Percentiles rank a stretch among this genome's conserved stretches.
phyloP scores from a whole-genome alignment of 2,329 filamentous ascomycete species.

The Gremmenia infestans region DNA sequence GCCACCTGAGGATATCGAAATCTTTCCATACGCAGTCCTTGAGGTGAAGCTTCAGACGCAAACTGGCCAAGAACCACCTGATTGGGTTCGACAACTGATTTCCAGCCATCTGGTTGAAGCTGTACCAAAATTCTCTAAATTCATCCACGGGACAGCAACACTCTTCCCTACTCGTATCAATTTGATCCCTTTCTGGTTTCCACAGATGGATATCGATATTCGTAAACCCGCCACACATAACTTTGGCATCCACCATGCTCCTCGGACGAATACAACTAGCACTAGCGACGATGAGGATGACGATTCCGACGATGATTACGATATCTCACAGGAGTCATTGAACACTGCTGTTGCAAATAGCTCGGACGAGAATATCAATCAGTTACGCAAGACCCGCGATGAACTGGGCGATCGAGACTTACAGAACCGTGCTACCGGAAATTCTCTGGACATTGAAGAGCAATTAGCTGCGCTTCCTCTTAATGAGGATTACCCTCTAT shows the following conservation, averaged over 20 bases:
- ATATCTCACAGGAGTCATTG: conserved; percentile 43
- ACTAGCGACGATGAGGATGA: conserved; percentile 75
- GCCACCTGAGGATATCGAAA: conserved; percentile 75
- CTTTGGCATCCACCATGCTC: conserved; percentile 83
- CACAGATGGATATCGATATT: conserved; percentile 97
- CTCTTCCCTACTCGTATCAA: conserved; percentile 85
- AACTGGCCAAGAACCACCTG: conserved; percentile 86
- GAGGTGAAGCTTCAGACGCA: conserved; percentile 98
- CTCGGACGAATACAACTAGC: conserved; percentile 66
- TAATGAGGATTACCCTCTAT: conserved; percentile 73
- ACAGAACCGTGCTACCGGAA: conserved; percentile 29
- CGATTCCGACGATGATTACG: conserved; percentile 65
- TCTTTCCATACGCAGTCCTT: conserved; percentile 92
- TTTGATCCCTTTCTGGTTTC: conserved; percentile 93
- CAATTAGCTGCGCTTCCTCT: conserved; percentile 60
- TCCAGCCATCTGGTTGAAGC: conserved; percentile 93
- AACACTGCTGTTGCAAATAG: conserved; percentile 10
- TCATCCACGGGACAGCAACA: conserved; percentile 89
- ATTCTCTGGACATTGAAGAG: conserved; percentile 70
- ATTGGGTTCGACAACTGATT: conserved; percentile 93
- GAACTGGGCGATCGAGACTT: conserved; percentile 22
- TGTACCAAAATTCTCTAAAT: conserved; percentile 99
- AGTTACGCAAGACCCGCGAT: conserved; percentile 16
- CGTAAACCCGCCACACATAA: conserved; percentile 83
- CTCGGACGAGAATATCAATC: conserved; percentile 19